Evolutionary conservation across 2,329 filamentous ascomycete genomes (phyloP).

Genomic region (Blastomyces gilchristii): DNA sequence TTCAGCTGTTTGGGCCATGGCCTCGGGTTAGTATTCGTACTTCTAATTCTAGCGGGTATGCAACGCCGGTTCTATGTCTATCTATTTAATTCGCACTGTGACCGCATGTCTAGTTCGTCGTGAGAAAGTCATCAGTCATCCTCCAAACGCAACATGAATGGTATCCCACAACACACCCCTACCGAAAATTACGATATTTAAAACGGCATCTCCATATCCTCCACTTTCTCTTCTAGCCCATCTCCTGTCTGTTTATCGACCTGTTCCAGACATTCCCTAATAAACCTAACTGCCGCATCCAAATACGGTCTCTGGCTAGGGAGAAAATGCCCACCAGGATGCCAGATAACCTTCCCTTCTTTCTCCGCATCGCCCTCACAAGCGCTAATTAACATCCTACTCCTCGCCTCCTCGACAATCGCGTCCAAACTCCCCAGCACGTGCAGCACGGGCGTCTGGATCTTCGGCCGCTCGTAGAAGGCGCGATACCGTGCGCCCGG

Average conservation of each 20-base stretch:
- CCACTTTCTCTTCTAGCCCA: conserved; percentile 45
- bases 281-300: conserved; percentile 63
- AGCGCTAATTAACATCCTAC: conserved; percentile 54
- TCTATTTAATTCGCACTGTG: neutral
- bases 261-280: conserved; percentile 44
- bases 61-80: neutral
- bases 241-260: conserved; percentile 15
- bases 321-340: conserved; percentile 85
- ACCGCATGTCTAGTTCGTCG: neutral
- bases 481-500: conserved; percentile 51
- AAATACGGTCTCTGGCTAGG: conserved; percentile 74
- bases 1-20: neutral
- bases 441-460: conserved; percentile 69
- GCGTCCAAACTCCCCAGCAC: conserved; percentile 76
- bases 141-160: neutral
- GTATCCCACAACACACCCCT: neutral
- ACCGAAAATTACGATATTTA: conserved; percentile 20
- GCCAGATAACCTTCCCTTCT: conserved; percentile 50
- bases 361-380: conserved; percentile 47
- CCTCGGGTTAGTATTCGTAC: neutral
- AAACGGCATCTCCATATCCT: conserved; percentile 62
- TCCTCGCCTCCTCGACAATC: conserved; percentile 71
- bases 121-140: neutral
- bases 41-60: conserved; percentile 1
- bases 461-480: conserved; percentile 60